Evolutionary conservation across 371 early-diverging fungal genomes (phyloP), one percentile per base, ranked within the genome.

Genomic region (Aphelidium insulamus): DNA sequence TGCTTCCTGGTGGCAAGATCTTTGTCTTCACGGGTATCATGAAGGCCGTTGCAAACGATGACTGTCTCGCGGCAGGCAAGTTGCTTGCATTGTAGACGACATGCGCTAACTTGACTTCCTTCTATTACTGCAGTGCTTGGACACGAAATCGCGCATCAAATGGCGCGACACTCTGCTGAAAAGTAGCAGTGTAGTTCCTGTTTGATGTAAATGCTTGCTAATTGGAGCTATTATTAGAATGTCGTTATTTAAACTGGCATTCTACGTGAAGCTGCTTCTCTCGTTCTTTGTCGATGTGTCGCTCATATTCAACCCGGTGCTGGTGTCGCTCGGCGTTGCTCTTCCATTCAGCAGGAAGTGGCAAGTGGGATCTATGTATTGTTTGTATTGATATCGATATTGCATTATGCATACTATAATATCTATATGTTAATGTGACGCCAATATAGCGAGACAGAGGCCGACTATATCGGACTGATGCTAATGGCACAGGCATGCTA

Each of bases 401-500:
- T 10, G 10, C 3, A 2, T 9, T 14, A 8, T 4, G 9, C 30
- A 12, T 16, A 7, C 12, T 30, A 9, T 30, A 30, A 7, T 24
- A 5, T 24, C 11, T 5, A 24, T 7, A 7, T 5, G 11, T 7
- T n/a, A 5, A 30, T 30, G 5, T 5, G 9, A 7, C n/a, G 6
- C 5, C 19, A 30, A 7, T 30, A 7, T n/a, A 35, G 33, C 39
- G 94, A 94, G 48, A 62, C 59, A 14, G 94, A 94, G 45, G 94
- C 94, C 3, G 94, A 94, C 49, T 52, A 60, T 23, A 76, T 91
- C 44, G 85, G 88, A 0, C 48, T 92, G 20, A 49, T 62, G 32
- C 48, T 92, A 12, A 85, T 87, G 80, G 72, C 88, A 2, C 67
- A 71, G 38, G 94, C 91, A 12, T 92, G 94, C 42, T 92, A 75